phyloP scores from a whole-genome alignment of 306 rosid genomes.

The Cucurbita argyrosperma region DNA sequence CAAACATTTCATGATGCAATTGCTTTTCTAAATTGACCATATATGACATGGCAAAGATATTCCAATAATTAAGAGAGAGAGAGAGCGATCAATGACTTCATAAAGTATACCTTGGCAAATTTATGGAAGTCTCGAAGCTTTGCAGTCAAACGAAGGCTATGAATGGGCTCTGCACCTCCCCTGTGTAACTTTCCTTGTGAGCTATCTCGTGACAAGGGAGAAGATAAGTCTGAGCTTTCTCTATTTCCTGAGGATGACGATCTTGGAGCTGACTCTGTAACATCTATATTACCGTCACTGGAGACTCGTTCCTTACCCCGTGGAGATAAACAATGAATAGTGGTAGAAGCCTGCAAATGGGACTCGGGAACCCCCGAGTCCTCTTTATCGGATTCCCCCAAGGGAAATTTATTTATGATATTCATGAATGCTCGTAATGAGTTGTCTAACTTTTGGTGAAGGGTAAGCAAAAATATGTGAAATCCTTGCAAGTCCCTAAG shows the following conservation, averaged over 20 bases:
- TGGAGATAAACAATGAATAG: slow-evolving; percentile 27
- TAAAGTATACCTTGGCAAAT: slow-evolving; percentile 56
- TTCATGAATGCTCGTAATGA: slow-evolving; percentile 57
- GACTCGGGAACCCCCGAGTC: slow-evolving; percentile 48
- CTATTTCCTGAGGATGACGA: slow-evolving; percentile 38
- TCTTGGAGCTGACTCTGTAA: slow-evolving; percentile 41
- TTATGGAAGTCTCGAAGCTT: slow-evolving; percentile 81
- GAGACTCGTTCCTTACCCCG: slow-evolving; percentile 38
- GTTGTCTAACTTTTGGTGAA: slow-evolving; percentile 74
- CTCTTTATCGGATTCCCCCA: slow-evolving; percentile 70
- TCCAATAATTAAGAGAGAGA: not conserved
- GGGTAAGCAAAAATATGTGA: slow-evolving; percentile 74
- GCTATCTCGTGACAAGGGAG: slow-evolving; percentile 52
- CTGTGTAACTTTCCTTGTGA: slow-evolving; percentile 58
- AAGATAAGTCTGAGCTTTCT: slow-evolving; percentile 38
- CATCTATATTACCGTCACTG: slow-evolving; percentile 49
- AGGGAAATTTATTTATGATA: slow-evolving; percentile 49
- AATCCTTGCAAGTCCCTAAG: slow-evolving; percentile 87
- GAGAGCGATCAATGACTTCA: not conserved
- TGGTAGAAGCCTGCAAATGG: slow-evolving; percentile 29
- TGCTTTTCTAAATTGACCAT: not conserved
- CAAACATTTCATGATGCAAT: not conserved
- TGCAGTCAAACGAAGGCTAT: slow-evolving; percentile 74
- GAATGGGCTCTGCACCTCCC: slow-evolving; percentile 62
- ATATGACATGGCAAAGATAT: not conserved